Evolutionary conservation across 495 filamentous ascomycete species (phyloP), one percentile per base, ranked within the genome.

Genomic region (Cercophora samala): DNA sequence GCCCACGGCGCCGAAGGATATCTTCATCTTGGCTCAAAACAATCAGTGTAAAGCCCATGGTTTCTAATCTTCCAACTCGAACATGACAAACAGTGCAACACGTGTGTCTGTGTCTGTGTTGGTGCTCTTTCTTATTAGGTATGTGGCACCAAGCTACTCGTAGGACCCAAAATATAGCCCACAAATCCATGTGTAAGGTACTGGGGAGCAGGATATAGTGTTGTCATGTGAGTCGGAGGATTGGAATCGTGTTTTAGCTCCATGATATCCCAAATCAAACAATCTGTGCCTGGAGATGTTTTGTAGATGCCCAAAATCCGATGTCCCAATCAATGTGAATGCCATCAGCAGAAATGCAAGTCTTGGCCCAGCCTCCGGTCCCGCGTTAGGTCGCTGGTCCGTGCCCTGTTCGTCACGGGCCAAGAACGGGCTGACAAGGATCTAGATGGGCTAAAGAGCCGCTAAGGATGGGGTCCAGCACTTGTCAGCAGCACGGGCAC

Each of bases 401-500:
- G 37, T 46, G 37, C 37, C 11, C 37, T 46, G 37, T 5, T 17
- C 37, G 37, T 17, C 13, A 46, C 15, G 37, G 53, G 53, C 22
- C 53, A 56, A 56, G 22, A 56, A 18, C 19, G 22, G 18, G 22
- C 53, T 18, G 53, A 21, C 53, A 56, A 18, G 53, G n/a, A 56
- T 56, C 53, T 56, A 21, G n/a, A 56, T 56, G 53, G 53, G 53
- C 53, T 23, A 56, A 18, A 23, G 53, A 56, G 53, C 53, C 53
- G 53, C 53, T 23, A 56, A 56, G 6, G 53, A 56, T 13, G n/a
- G n/a, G n/a, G n/a, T 23, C 53, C 11, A 19, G n/a, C 19, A 54
- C 52, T 17, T 17, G 52, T 54, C 52, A 32, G 17, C 52, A 54
- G 52, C 52, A n/a, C n/a, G n/a, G n/a, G n/a, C n/a, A n/a, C n/a